These are phyloP conservation scores for Eucalyptus dawsonii DNA, from an alignment of 345 rosid genomes.

Conservation along the genomic window DNA sequence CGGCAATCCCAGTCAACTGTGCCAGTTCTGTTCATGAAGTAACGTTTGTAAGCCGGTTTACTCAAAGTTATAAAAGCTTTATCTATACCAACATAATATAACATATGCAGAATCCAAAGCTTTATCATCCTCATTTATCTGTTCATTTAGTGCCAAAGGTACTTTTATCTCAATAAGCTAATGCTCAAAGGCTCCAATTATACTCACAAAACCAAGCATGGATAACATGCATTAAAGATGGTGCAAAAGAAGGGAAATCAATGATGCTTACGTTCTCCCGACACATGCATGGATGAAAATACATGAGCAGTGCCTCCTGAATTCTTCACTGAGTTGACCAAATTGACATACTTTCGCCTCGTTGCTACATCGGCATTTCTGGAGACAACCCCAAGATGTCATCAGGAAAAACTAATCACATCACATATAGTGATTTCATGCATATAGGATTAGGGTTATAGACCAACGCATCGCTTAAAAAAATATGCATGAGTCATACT, in stretches of 20 bases:
- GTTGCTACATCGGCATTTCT: conserved; percentile 68
- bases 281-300: conserved; percentile 91
- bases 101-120: not conserved
- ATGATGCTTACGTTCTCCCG: conserved; percentile 79
- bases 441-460: not conserved
- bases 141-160: not conserved
- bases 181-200: not conserved
- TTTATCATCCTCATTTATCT: not conserved
- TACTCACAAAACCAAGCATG: not conserved
- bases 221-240: not conserved
- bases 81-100: not conserved
- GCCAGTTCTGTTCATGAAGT: conserved; percentile 44
- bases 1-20: conserved; percentile 86
- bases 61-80: not conserved
- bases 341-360: conserved; percentile 53
- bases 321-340: conserved; percentile 67
- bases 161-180: not conserved
- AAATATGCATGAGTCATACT: not conserved
- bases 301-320: conserved; percentile 70
- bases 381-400: not conserved
- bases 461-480: not conserved
- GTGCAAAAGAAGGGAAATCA: not conserved
- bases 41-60: not conserved
- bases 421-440: not conserved
- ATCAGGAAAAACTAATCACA: not conserved